Evolutionary conservation across 2,329 filamentous ascomycete genomes (phyloP).

Genomic region (Metarhizium humberi): DNA sequence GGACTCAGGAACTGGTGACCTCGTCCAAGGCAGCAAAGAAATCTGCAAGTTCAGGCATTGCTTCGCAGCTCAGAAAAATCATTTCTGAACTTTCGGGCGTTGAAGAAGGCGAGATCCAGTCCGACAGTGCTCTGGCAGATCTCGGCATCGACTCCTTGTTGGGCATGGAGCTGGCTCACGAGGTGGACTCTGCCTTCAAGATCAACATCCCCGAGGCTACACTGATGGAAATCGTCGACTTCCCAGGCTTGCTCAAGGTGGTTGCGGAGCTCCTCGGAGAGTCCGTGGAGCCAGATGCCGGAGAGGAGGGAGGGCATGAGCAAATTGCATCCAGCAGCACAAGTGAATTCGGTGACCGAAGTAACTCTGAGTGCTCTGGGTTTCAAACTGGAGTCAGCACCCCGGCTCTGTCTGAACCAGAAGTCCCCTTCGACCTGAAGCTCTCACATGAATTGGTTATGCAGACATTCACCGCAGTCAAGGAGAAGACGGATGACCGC

Average conservation of each 20-base stretch:
- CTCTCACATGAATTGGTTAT: not conserved
- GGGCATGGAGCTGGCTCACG: constrained; percentile 36
- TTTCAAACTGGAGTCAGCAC: not conserved
- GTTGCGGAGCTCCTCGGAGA: not conserved
- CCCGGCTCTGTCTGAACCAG: not conserved
- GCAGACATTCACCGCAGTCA: not conserved
- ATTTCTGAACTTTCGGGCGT: constrained; percentile 23
- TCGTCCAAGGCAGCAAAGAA: not conserved
- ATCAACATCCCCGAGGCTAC: constrained; percentile 10
- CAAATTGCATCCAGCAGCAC: not conserved
- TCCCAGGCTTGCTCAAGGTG: constrained; percentile 1
- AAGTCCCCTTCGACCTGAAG: not conserved
- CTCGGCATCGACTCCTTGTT: constrained; percentile 41
- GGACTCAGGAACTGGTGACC: not conserved
- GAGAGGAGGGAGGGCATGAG: not conserved
- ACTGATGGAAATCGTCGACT: constrained; percentile 2
- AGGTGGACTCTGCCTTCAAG: constrained; percentile 29
- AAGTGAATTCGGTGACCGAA: not conserved
- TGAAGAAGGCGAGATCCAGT: constrained; percentile 25
- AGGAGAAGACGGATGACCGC: not conserved
- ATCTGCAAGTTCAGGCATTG: not conserved
- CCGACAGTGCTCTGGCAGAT: constrained; percentile 27
- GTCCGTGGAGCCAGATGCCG: not conserved
- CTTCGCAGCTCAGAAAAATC: constrained; percentile 8
- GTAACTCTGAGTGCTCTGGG: not conserved